Base-by-base conservation (phyloP, 1,284 basidiomycete species). In the Ustilago nuda region DNA sequence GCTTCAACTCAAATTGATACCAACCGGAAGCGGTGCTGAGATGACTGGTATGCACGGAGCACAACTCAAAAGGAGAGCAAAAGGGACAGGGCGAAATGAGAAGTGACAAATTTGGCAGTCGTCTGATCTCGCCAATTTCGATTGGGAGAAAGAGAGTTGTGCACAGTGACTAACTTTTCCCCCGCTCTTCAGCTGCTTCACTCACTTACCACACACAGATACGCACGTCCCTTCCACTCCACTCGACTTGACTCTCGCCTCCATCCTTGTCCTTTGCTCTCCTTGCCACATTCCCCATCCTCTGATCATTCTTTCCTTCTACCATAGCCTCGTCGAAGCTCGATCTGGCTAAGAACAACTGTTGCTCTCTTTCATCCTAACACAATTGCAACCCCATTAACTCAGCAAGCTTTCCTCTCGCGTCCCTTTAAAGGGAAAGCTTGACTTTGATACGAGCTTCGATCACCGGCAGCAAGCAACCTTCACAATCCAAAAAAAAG, bases 381-480 rank as follows among this genome's bases (percentile, higher is more conserved):
- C 43, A 19, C 43, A 45, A 11, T 19, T 15, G 7, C 43, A 19
- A 45, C 43, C 11, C 19, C n/a, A 3, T 19, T 45, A 27, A 19
- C 43, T 11, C 43, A 17, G 43, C 7, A 17, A 45, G n/a, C n/a
- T 19, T 45, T 45, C n/a, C n/a, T 19, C 43, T 45, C 43, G n/a
- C n/a, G n/a, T 19, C 7, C 33, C 55, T 55, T 35, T 27, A 27
- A 27, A 27, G 23, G 23, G 23, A 27, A 41, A 56, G 39, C 55
- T 33, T 37, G 15, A 27, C 55, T 55, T 51, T 19, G 32, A 37
- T 4, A 12, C 41, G 58, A 51, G 32, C 54, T 41, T 66, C 58
- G 65, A 66, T 56, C 55, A 39, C 56, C 54, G 41, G 48, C 41
- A 27, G 54, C 43, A 32, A 53, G n/a, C 30, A 11, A 37, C n/a